phyloP scores from a whole-genome alignment of 2,329 filamentous ascomycete genomes.

The Dactylella cylindrospora region DNA sequence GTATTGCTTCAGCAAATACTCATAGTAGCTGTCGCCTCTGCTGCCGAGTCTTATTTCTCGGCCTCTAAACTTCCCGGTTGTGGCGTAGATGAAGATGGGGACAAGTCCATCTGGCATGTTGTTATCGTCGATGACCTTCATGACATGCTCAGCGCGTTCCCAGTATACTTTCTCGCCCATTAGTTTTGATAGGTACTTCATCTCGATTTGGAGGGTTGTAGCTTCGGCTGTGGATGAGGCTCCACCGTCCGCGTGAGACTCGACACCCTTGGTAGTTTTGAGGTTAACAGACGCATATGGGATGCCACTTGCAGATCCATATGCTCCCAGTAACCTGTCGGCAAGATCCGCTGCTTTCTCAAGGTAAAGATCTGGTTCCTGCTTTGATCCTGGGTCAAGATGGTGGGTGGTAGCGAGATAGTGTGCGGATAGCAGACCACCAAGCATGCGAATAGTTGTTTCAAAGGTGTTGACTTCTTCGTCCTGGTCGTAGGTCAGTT shows the following conservation, averaged over 20 bases:
- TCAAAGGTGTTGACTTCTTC: slow-evolving; percentile 98
- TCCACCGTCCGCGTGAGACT: slow-evolving; percentile 79
- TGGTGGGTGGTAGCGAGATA: slow-evolving; percentile 83
- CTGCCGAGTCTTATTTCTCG: slow-evolving; percentile 88
- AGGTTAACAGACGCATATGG: slow-evolving; percentile 90
- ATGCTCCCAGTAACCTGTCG: slow-evolving; percentile 81
- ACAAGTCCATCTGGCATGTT: slow-evolving; percentile 76
- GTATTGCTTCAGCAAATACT: slow-evolving; percentile 98
- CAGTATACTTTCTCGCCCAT: slow-evolving; percentile 92
- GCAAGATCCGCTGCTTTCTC: slow-evolving; percentile 94
- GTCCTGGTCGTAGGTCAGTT: slow-evolving; percentile 82
- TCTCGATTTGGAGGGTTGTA: slow-evolving; percentile 87
- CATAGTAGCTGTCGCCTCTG: slow-evolving; percentile 94
- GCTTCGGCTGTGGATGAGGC: slow-evolving; percentile 93
- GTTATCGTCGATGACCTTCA: slow-evolving; percentile 85
- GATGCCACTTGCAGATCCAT: slow-evolving; percentile 81
- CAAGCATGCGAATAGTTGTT: slow-evolving; percentile 96
- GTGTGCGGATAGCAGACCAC: slow-evolving; percentile 86
- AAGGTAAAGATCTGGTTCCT: slow-evolving; percentile 83
- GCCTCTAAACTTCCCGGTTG: slow-evolving; percentile 75
- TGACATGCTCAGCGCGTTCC: slow-evolving; percentile 87
- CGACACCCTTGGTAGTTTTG: slow-evolving; percentile 71
- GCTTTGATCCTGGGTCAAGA: slow-evolving; percentile 72
- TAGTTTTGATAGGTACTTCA: slow-evolving; percentile 93
- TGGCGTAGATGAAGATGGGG: slow-evolving; percentile 85